phyloP scores from a whole-genome alignment of 2,329 filamentous ascomycete species.

The Ceratocystiopsis minuta region DNA sequence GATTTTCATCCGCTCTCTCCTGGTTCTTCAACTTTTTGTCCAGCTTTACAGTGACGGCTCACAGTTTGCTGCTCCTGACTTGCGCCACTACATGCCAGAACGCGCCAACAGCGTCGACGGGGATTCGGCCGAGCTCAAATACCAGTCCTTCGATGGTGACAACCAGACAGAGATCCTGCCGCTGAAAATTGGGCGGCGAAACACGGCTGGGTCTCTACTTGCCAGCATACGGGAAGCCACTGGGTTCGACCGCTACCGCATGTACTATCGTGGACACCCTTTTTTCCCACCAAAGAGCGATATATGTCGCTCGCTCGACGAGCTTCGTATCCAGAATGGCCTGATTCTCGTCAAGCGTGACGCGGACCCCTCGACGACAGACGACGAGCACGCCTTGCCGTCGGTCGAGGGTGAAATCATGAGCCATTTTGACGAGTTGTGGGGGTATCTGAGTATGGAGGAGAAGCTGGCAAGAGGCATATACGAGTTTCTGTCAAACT shows the following conservation, averaged over 20 bases:
- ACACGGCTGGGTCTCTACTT: conserved; percentile 53
- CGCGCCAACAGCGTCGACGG: conserved; percentile 38
- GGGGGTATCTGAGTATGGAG: conserved; percentile 59
- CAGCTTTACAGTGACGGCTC: conserved; percentile 44
- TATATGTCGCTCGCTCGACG: conserved; percentile 43
- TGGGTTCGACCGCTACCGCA: conserved; percentile 56
- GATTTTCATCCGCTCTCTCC: conserved; percentile 49
- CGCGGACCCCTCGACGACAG: conserved; percentile 18
- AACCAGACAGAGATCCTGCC: conserved; percentile 40
- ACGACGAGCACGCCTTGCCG: conserved; percentile 21
- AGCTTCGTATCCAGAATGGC: conserved; percentile 47
- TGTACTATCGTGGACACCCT: conserved; percentile 52
- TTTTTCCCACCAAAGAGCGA: conserved; percentile 42
- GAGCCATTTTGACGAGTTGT: conserved; percentile 67
- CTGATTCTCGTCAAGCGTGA: conserved; percentile 48
- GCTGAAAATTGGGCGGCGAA: conserved; percentile 48
- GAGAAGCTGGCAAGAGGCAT: conserved; percentile 53
- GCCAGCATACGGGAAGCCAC: conserved; percentile 49
- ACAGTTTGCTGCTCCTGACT: conserved; percentile 39
- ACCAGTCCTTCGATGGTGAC: conserved; percentile 52
- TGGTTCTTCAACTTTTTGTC: conserved; percentile 50
- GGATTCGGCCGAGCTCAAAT: conserved; percentile 48
- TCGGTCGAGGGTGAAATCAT: conserved; percentile 63
- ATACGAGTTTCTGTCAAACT: conserved; percentile 49
- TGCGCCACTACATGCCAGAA: conserved; percentile 33